Evolutionary conservation across 139 green algal species (phyloP).

Genomic region (Chlorella sp.): DNA sequence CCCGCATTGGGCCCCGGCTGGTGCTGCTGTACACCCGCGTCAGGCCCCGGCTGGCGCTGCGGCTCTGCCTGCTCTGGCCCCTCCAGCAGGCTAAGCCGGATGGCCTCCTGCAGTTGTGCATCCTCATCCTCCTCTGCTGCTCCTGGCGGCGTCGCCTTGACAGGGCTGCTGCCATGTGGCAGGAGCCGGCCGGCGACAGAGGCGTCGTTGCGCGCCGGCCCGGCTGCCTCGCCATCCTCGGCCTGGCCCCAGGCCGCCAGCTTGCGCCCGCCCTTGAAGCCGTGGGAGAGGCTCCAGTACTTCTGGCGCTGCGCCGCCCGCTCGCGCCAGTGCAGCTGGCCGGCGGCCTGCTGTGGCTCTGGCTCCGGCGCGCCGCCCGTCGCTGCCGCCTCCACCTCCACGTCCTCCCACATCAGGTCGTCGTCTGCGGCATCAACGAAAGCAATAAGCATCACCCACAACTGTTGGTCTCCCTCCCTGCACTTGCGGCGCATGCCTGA

Average conservation of each 20-base stretch:
- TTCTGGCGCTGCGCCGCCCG: slow-evolving; percentile 67
- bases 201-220: neutral
- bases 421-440: slow-evolving; percentile 8
- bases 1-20: neutral
- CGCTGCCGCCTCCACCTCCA: slow-evolving; percentile 49
- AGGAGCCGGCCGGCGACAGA: too few relatives aligned
- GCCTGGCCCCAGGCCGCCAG: slow-evolving; percentile 76
- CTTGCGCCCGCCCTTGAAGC: slow-evolving; percentile 87
- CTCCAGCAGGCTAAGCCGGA: slow-evolving; percentile 56
- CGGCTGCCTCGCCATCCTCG: neutral
- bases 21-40: too few relatives aligned
- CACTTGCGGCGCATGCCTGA: too few relatives aligned
- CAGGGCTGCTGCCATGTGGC: too few relatives aligned
- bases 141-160: neutral
- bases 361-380: neutral
- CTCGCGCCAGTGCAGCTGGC: slow-evolving; percentile 62
- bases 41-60: too few relatives aligned
- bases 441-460: too few relatives aligned
- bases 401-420: slow-evolving; percentile 56
- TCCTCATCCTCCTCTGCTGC: slow-evolving; percentile 65
- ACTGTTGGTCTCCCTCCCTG: too few relatives aligned
- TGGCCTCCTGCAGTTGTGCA: slow-evolving; percentile 70
- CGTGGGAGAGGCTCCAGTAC: slow-evolving; percentile 82
- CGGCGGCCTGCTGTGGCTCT: slow-evolving; percentile 3
- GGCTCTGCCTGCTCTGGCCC: neutral